A percentile compares a stretch with the other conserved stretches of the same genome.
These are phyloP conservation scores for Mycosphaerella arachidis DNA, from an alignment of 2,329 filamentous ascomycete species.

Conservation along the genomic window DNA sequence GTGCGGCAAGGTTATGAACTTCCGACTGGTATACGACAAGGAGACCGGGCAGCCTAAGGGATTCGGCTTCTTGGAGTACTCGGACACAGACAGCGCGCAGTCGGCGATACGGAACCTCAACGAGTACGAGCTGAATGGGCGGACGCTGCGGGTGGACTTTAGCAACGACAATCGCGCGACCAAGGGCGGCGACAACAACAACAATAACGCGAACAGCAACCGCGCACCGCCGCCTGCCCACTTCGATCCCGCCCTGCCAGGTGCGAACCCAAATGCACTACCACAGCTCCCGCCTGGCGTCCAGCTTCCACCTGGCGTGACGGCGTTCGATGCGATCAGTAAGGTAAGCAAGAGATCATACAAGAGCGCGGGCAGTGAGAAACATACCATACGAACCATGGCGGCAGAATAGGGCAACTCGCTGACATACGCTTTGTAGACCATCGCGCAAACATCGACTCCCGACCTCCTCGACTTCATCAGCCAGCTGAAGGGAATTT, in stretches of 20 bases:
- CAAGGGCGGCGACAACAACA: constrained; percentile 16
- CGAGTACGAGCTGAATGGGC: constrained; percentile 89
- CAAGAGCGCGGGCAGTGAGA: background rate
- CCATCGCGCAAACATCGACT: constrained; percentile 78
- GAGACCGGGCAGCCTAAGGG: constrained; percentile 93
- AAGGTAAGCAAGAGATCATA: constrained; percentile 60
- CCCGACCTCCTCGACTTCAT: constrained; percentile 90
- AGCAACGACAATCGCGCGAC: constrained; percentile 76
- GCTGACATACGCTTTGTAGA: constrained; percentile 36
- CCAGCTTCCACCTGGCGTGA: constrained; percentile 77
- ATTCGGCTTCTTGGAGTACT: constrained; percentile 94
- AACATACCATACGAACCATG: background rate
- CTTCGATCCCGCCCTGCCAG: constrained; percentile 36
- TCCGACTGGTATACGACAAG: constrained; percentile 89
- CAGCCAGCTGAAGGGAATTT: constrained; percentile 87
- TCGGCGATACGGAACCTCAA: constrained; percentile 94
- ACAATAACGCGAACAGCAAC: constrained; percentile 10
- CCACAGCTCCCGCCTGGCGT: constrained; percentile 80
- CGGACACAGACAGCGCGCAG: constrained; percentile 84
- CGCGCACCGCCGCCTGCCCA: constrained; percentile 37
- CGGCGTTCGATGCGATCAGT: constrained; percentile 85
- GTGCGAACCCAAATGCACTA: constrained; percentile 51
- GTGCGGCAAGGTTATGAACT: constrained; percentile 84
- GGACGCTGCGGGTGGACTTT: constrained; percentile 92
- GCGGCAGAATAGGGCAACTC: no score